Evolutionary conservation across 1,284 basidiomycete species (phyloP), one percentile per base, ranked within the genome.

Genomic region (Paramarasmius palmivorus): DNA sequence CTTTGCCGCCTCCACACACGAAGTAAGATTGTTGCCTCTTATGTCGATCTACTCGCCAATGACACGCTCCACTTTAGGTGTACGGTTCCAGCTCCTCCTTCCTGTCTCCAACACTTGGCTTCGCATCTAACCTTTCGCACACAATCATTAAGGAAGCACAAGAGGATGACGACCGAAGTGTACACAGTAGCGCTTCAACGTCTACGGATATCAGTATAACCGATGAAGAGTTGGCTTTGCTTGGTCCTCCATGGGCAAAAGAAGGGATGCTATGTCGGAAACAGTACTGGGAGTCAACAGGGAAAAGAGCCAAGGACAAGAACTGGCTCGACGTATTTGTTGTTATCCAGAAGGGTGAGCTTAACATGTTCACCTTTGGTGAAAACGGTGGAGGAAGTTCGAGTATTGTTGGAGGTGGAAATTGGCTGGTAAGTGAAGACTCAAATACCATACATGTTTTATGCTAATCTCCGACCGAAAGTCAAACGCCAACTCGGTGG

Each of bases 211-310:
- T 92, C 61, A 92, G 90, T 57, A 90, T 96, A 56, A 86, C 88
- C 4, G 95, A 98, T 65, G 95, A 98, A 66, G 94, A 98, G 71
- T 79, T 98, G 10, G 95, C 96, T 1, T 76, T 98, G 34, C 82
- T 97, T 10, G 96, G 96, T 22, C 87, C 96, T 2, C 96, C 96
- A 0, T 99, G 96, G 96, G 96, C 96, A 0, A 99, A 99, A 70
- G 96, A 99, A 70, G 96, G 96, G 14, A 90, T 95, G 76, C 81
- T 99, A 3, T 90, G 88, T 60, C 86, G 95, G 34, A 98, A 98
- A 68, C 90, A 95, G 59, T 97, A 96, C 68, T 95, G 91, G 86
- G 95, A 98, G 65, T 80, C 82, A 3, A 76, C 82, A 0, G 87
- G 88, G 9, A 95, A 92, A 68, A 78, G 93, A 23, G 86, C 92